Evolutionary conservation across 495 filamentous ascomycete species (phyloP).

Genomic region (Gamarada debralockiae): DNA sequence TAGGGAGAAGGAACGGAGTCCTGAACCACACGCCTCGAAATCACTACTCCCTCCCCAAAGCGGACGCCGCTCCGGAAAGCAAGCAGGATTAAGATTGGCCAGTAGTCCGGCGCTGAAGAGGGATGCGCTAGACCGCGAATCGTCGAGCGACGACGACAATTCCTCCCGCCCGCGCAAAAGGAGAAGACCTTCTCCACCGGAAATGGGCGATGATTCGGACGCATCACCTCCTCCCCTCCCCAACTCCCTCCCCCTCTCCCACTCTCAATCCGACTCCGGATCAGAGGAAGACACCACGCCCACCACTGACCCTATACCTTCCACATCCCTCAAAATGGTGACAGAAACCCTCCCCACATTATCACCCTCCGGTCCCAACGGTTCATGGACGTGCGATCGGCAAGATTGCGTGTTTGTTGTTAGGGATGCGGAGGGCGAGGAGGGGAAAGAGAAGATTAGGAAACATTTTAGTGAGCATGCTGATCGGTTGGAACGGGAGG

Average conservation of each 20-base stretch:
- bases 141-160: neutral
- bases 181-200: conserved; percentile 36
- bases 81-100: neutral
- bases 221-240: too few relatives aligned
- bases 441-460: conserved; percentile 55
- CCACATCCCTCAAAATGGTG: conserved; percentile 34
- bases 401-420: conserved; percentile 63
- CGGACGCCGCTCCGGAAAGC: neutral
- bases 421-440: conserved; percentile 50
- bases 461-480: conserved; percentile 39
- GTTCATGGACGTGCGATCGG: conserved; percentile 68
- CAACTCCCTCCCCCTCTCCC: too few relatives aligned
- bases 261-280: conserved; percentile 18
- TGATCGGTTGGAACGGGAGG: too few relatives aligned
- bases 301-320: conserved; percentile 4
- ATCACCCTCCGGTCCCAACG: conserved; percentile 48
- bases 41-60: neutral
- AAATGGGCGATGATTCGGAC: conserved; percentile 27
- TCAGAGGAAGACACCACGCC: neutral
- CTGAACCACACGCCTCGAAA: neutral
- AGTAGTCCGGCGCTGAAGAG: neutral
- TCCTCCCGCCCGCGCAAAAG: conserved; percentile 14
- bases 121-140: neutral
- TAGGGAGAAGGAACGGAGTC: too few relatives aligned
- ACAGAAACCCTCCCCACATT: conserved; percentile 32